Conservation (phyloP, 2,329 filamentous ascomycete species). For the Colletotrichum viniferum region DNA sequence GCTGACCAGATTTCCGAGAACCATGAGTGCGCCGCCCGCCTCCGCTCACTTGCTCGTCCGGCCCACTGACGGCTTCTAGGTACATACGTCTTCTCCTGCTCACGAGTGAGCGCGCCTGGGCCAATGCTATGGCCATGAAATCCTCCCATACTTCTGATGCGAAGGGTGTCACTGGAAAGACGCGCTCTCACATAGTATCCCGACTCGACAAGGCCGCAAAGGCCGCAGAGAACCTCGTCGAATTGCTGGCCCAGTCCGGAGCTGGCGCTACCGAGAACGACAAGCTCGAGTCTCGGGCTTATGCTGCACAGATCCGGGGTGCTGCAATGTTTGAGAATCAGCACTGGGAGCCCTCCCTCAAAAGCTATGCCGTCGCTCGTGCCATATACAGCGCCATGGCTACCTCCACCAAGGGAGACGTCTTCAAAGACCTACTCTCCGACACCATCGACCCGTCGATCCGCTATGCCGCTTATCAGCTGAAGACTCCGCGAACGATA, state of each 20-base stretch:
- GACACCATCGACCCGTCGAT: conserved; percentile 92
- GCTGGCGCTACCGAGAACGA: conserved; percentile 72
- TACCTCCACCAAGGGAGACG: conserved; percentile 70
- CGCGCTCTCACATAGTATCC: conserved; percentile 87
- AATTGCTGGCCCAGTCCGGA: conserved; percentile 65
- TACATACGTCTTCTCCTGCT: conserved; percentile 81
- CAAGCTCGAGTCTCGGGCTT: conserved; percentile 84
- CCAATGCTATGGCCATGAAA: conserved; percentile 95
- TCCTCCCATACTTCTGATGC: conserved; percentile 78
- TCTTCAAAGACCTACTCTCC: conserved; percentile 84
- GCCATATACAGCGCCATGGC: conserved; percentile 83
- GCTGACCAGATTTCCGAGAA: conserved; percentile 76
- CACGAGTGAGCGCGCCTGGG: conserved; percentile 90
- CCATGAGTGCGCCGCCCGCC: conserved; percentile 63
- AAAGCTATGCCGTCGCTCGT: conserved; percentile 75
- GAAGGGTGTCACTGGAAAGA: conserved; percentile 78
- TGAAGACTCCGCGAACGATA: conserved; percentile 84
- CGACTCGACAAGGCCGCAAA: conserved; percentile 80
- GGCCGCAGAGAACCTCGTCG: conserved; percentile 70
- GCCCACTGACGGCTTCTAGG: conserved; percentile 47
- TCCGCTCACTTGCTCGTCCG: neutral
- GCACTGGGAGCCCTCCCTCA: conserved; percentile 80
- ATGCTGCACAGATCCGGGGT: conserved; percentile 77
- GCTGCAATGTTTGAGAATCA: conserved; percentile 86
- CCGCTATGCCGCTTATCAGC: conserved; percentile 91